A percentile compares a stretch with the other conserved stretches of the same genome.
Conservation (phyloP, 805 yeast species). For the Metschnikowia noctiluminum region DNA sequence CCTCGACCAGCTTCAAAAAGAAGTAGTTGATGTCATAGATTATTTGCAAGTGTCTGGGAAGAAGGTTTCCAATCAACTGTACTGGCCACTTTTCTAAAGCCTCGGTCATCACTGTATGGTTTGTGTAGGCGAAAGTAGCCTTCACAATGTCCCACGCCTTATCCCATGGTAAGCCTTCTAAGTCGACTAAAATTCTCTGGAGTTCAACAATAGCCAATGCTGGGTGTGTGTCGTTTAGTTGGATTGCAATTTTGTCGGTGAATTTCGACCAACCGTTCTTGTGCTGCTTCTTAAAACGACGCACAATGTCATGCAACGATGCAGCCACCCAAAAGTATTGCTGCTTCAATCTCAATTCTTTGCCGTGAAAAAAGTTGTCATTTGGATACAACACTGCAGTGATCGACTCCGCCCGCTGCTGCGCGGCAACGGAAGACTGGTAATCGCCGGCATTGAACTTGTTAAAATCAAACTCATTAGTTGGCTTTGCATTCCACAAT, state of each 20-base stretch:
- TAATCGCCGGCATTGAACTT: conserved; percentile 92
- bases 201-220: conserved; percentile 87
- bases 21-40: conserved; percentile 79
- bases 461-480: conserved; percentile 85
- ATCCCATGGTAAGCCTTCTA: conserved; percentile 78
- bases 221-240: conserved; percentile 93
- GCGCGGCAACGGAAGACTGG: conserved; percentile 74
- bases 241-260: conserved; percentile 85
- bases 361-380: conserved; percentile 88
- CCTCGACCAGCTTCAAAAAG: conserved; percentile 75
- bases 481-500: conserved; percentile 86
- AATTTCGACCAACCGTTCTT: conserved; percentile 76
- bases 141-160: conserved; percentile 84
- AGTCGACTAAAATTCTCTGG: conserved; percentile 80
- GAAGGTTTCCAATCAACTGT: conserved; percentile 66
- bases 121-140: conserved; percentile 83
- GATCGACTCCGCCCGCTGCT: conserved; percentile 86
- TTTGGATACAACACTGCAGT: conserved; percentile 92
- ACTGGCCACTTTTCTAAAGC: conserved; percentile 97
- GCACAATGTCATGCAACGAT: conserved; percentile 82
- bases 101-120: conserved; percentile 93
- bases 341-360: conserved; percentile 88
- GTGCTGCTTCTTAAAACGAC: conserved; percentile 77
- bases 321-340: conserved; percentile 98
- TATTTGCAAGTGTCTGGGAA: conserved; percentile 90